Conservation (phyloP, 148 eudicot genomes). For the Pouteria glomerata region DNA sequence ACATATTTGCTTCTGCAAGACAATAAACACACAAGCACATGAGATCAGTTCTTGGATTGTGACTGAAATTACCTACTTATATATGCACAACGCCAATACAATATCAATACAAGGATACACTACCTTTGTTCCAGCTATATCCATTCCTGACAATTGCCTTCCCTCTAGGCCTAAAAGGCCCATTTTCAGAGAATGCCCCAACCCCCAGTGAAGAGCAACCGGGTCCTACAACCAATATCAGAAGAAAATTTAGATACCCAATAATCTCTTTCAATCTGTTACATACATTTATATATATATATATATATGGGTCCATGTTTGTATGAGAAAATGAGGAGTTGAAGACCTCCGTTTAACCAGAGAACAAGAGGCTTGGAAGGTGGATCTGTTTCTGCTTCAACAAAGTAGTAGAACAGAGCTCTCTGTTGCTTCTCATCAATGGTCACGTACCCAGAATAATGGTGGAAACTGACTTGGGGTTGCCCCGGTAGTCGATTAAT, state of each 20-base stretch:
- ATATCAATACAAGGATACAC: not conserved
- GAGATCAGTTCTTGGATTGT: not conserved
- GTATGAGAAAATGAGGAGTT: not conserved
- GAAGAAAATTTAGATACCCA: not conserved
- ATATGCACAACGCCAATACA: too few species aligned
- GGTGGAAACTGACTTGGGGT: constrained; percentile 20
- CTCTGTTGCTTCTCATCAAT: constrained; percentile 19
- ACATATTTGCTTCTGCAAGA: constrained; percentile 27
- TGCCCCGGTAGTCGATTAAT: constrained; percentile 20
- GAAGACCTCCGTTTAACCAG: constrained; percentile 28
- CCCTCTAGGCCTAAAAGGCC: constrained; percentile 27
- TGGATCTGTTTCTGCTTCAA: constrained; percentile 24
- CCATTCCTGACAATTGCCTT: constrained; percentile 15
- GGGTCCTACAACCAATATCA: constrained; percentile 19
- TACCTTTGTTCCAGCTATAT: constrained; percentile 28
- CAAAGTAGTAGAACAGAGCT: constrained; percentile 27
- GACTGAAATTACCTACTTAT: not conserved
- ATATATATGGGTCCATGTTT: not conserved
- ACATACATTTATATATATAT: too few species aligned
- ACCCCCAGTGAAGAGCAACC: constrained; percentile 28
- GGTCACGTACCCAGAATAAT: constrained; percentile 22
- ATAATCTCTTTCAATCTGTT: too few species aligned
- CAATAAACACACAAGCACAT: not conserved
- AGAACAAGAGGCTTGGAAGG: constrained; percentile 28
- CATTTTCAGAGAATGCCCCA: constrained; percentile 28